phyloP scores from a whole-genome alignment of 2,329 filamentous ascomycete genomes.

The Colletotrichum sansevieriae region DNA sequence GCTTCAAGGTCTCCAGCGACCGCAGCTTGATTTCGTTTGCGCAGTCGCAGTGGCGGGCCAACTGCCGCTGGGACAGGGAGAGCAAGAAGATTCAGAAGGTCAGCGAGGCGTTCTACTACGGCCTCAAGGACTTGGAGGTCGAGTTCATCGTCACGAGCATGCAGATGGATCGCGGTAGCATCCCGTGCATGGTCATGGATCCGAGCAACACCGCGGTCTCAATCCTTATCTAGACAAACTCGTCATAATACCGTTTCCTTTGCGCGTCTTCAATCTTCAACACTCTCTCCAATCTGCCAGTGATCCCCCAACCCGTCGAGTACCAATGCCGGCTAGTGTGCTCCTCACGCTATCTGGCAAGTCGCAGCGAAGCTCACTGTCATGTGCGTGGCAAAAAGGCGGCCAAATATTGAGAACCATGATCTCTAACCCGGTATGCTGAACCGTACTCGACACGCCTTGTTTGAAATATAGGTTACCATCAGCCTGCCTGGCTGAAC shows the following conservation, averaged over 20 bases:
- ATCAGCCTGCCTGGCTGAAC: too few relatives aligned
- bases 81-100: conserved; percentile 45
- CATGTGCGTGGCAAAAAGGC: too few relatives aligned
- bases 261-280: not conserved
- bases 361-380: too few relatives aligned
- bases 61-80: conserved; percentile 44
- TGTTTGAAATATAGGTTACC: too few relatives aligned
- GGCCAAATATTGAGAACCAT: too few relatives aligned
- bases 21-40: conserved; percentile 58
- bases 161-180: conserved; percentile 50
- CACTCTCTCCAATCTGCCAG: not conserved
- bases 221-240: conserved; percentile 43
- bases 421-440: too few relatives aligned
- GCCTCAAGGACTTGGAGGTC: conserved; percentile 47
- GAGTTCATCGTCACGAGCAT: conserved; percentile 49
- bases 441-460: too few relatives aligned
- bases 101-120: conserved; percentile 47
- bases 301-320: not conserved
- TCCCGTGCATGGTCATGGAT: conserved; percentile 56
- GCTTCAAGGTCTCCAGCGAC: conserved; percentile 56
- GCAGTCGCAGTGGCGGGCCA: conserved; percentile 51
- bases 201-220: conserved; percentile 54
- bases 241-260: not conserved
- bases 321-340: not conserved
- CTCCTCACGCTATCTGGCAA: too few relatives aligned